Percentiles rank a stretch among this genome's conserved stretches.
Conservation (phyloP, 1,139 yeast species). For the Spathaspora sp. region DNA sequence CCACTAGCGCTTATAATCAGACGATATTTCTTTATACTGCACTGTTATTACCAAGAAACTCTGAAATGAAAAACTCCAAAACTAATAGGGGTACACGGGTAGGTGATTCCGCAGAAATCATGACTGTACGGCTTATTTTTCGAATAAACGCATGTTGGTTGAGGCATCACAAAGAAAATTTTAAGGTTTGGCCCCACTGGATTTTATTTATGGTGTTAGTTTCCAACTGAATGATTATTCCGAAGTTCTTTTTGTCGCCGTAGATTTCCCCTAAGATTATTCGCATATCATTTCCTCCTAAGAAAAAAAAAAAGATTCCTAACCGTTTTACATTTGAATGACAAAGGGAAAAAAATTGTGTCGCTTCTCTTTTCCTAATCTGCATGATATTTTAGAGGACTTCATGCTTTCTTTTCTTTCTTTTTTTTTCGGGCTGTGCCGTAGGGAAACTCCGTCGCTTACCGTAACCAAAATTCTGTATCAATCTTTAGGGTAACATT, state of each 20-base stretch:
- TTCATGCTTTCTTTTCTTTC: not conserved
- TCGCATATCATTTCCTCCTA: not conserved
- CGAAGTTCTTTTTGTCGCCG: not conserved
- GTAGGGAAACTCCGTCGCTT: not conserved
- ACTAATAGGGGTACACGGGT: no score
- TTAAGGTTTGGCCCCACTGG: no score
- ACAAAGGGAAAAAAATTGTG: not conserved
- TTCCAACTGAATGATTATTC: no score
- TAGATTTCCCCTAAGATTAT: not conserved
- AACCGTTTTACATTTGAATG: not conserved
- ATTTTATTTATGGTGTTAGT: no score
- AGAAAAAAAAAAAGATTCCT: not conserved
- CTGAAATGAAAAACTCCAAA: no score
- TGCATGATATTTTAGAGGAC: no score
- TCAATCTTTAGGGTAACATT: not conserved
- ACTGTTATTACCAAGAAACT: no score
- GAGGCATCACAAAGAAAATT: no score
- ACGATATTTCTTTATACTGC: no score
- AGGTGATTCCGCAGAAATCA: no score
- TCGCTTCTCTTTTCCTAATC: conserved; percentile 1
- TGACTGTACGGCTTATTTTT: no score
- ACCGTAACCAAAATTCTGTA: not conserved
- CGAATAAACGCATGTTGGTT: no score
- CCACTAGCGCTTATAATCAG: not conserved
- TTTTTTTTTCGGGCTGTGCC: not conserved